Percentiles rank a stretch among this genome's conserved stretches.
Evolutionary conservation across 805 yeast species (phyloP).

Genomic region (Wickerhamiella sergipiensis): DNA sequence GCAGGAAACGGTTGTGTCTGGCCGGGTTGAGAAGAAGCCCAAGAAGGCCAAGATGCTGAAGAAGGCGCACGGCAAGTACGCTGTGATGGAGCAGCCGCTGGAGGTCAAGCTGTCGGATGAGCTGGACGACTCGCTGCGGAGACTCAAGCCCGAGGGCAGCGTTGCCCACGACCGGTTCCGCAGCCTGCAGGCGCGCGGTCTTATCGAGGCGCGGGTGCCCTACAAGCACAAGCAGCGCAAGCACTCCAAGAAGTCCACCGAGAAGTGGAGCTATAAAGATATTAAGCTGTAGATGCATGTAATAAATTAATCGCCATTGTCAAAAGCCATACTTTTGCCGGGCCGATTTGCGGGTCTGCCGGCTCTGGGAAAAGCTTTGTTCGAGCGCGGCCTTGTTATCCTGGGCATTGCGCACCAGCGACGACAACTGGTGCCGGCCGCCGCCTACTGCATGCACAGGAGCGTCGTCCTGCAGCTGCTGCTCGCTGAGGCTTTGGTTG

Average conservation of each 20-base stretch:
- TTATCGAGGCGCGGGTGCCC: slow-evolving; percentile 71
- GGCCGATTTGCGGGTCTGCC: slow-evolving; percentile 18
- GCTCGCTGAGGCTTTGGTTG: slow-evolving; percentile 11
- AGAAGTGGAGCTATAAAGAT: slow-evolving; percentile 89
- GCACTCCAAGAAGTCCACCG: slow-evolving; percentile 64
- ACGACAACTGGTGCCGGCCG: slow-evolving; percentile 25
- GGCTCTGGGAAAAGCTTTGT: slow-evolving; percentile 18
- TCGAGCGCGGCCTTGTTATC: slow-evolving; percentile 24
- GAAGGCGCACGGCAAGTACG: slow-evolving; percentile 30
- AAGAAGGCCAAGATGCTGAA: slow-evolving; percentile 28
- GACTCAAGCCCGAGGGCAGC: slow-evolving; percentile 83
- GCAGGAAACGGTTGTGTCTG: slow-evolving; percentile 7
- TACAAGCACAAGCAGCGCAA: slow-evolving; percentile 45
- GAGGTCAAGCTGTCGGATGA: slow-evolving; percentile 84
- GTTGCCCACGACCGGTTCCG: slow-evolving; percentile 69
- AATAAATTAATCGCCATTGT: slow-evolving; percentile 4
- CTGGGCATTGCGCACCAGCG: slow-evolving; percentile 21
- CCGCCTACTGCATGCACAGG: slow-evolving; percentile 19
- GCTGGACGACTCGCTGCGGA: slow-evolving; percentile 69
- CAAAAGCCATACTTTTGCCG: slow-evolving; percentile 22
- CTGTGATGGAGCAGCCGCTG: slow-evolving; percentile 34
- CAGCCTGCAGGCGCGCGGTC: slow-evolving; percentile 70
- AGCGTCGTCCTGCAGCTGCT: background rate
- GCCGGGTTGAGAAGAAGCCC: slow-evolving; percentile 16
- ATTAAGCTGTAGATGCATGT: slow-evolving; percentile 24